Percentiles rank a stretch among this genome's conserved stretches.
phyloP scores from a whole-genome alignment of 2,329 filamentous ascomycete species.

The Diplodia intermedia region DNA sequence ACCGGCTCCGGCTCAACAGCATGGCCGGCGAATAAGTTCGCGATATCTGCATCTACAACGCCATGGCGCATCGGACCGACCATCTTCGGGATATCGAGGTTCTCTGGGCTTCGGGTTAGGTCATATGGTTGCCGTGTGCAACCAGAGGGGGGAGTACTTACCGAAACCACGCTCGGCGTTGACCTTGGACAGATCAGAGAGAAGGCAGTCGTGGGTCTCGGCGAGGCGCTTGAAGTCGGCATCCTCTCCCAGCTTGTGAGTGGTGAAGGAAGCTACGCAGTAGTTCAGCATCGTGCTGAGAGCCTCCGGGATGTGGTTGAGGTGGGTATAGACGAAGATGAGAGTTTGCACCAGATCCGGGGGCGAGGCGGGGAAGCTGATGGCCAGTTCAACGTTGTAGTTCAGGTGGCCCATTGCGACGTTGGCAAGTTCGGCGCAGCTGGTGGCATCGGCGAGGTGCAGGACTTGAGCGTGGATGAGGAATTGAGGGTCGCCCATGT shows the following conservation, averaged over 20 bases:
- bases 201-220: constrained; percentile 48
- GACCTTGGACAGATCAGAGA: constrained; percentile 50
- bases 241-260: constrained; percentile 47
- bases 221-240: constrained; percentile 48
- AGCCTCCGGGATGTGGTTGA: constrained; percentile 40
- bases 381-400: constrained; percentile 49
- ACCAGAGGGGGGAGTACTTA: constrained; percentile 38
- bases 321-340: constrained; percentile 45
- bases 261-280: constrained; percentile 49
- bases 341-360: constrained; percentile 51
- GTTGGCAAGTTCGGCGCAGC: constrained; percentile 49
- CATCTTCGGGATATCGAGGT: constrained; percentile 17
- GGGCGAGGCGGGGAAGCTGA: constrained; percentile 48
- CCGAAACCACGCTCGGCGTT: constrained; percentile 50
- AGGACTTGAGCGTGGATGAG: constrained; percentile 52
- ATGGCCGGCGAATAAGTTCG: neutral
- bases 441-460: constrained; percentile 51
- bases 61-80: constrained; percentile 1
- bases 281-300: constrained; percentile 53
- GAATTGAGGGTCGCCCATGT: constrained; percentile 40
- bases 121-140: neutral
- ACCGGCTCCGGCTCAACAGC: neutral
- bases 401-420: constrained; percentile 51
- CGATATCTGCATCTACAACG: neutral
- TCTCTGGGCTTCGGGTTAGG: constrained; percentile 2